These are phyloP conservation scores for Ciborinia camelliae DNA, from an alignment of 2,329 filamentous ascomycete species.

Conservation along the genomic window DNA sequence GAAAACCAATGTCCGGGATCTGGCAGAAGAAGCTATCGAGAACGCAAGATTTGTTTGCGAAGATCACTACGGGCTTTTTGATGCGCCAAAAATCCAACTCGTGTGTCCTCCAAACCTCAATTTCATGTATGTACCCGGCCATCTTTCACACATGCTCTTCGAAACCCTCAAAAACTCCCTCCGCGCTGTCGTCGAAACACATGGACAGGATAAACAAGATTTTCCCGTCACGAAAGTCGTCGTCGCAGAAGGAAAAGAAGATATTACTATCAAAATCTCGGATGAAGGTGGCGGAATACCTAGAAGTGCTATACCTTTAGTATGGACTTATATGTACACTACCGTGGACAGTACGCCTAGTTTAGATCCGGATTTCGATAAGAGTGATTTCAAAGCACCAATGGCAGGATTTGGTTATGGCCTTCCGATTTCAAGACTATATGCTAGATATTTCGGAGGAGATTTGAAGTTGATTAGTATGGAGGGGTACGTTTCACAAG, in stretches of 20 bases:
- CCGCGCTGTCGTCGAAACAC: constrained; percentile 90
- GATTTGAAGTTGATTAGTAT: constrained; percentile 98
- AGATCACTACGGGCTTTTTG: constrained; percentile 96
- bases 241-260: constrained; percentile 94
- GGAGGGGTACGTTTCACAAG: constrained; percentile 73
- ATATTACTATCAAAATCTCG: constrained; percentile 97
- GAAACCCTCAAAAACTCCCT: constrained; percentile 98
- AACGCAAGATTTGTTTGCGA: constrained; percentile 99
- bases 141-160: constrained; percentile 98
- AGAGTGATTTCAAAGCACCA: constrained; percentile 97
- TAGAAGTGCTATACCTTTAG: constrained; percentile 84
- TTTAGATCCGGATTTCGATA: constrained; percentile 95
- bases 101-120: constrained; percentile 91
- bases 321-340: constrained; percentile 99
- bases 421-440: constrained; percentile 86
- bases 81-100: constrained; percentile 93
- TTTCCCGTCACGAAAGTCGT: constrained; percentile 98
- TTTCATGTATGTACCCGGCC: constrained; percentile 99
- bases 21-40: constrained; percentile 95
- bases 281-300: constrained; percentile 97
- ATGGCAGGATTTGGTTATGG: constrained; percentile 99
- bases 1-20: constrained; percentile 91
- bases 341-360: constrained; percentile 95
- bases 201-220: constrained; percentile 91
- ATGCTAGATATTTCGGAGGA: constrained; percentile 95